These are phyloP conservation scores for Sporothrix curviconia DNA, from an alignment of 2,329 filamentous ascomycete species.

Conservation along the genomic window DNA sequence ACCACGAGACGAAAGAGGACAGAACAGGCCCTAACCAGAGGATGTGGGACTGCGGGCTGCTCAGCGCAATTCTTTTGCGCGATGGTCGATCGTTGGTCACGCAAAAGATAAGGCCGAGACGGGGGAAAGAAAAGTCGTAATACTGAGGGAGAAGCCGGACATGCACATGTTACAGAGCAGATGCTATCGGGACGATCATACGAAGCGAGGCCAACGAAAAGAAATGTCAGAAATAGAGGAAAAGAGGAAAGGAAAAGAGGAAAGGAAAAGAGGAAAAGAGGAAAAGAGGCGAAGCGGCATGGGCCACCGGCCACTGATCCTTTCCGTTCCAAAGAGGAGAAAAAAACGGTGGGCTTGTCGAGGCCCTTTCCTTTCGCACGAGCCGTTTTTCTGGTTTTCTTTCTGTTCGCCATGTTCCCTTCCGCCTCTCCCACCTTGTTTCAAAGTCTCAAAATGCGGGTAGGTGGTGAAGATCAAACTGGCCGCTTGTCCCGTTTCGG, in stretches of 20 bases:
- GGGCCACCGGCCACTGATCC: not conserved
- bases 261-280: not conserved
- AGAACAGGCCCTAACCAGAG: too few relatives aligned
- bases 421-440: slow-evolving; percentile 11
- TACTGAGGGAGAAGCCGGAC: too few relatives aligned
- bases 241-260: not conserved
- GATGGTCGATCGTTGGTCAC: too few relatives aligned
- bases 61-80: too few relatives aligned
- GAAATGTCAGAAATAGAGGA: not conserved
- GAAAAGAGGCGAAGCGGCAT: too few relatives aligned
- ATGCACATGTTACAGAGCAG: too few relatives aligned
- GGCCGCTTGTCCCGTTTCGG: slow-evolving; percentile 17
- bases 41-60: too few relatives aligned
- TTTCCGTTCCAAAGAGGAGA: not conserved
- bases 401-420: not conserved
- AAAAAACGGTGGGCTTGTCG: not conserved
- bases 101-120: not conserved
- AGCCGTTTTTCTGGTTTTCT: not conserved
- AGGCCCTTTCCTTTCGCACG: not conserved
- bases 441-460: slow-evolving; percentile 18
- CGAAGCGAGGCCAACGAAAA: not conserved
- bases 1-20: too few relatives aligned
- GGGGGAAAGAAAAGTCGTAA: not conserved
- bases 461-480: slow-evolving; percentile 19
- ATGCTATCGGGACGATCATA: slow-evolving; percentile 4